A percentile compares a stretch with the other conserved stretches of the same genome.
Evolutionary conservation across 805 yeast genomes (phyloP).

Genomic region (Candida hispaniensis): DNA sequence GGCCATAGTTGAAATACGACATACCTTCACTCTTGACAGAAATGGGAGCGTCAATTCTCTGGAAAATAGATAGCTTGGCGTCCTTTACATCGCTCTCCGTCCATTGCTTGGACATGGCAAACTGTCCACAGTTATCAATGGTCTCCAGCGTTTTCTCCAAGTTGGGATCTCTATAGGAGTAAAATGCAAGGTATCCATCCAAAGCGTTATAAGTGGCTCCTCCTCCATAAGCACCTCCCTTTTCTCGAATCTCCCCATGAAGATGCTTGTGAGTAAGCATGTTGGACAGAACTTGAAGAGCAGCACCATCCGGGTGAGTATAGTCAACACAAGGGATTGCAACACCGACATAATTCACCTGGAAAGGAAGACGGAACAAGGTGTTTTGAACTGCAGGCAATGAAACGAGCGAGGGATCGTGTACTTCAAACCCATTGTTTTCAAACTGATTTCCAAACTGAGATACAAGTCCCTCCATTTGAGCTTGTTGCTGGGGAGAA

Average conservation of each 20-base stretch:
- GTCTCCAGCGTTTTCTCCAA: constrained; percentile 57
- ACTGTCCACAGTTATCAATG: constrained; percentile 43
- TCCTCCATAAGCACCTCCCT: constrained; percentile 98
- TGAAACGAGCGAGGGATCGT: constrained; percentile 5
- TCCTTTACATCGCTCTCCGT: constrained; percentile 62
- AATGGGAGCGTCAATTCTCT: constrained; percentile 80
- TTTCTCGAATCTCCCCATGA: constrained; percentile 84
- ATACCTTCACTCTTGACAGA: constrained; percentile 73
- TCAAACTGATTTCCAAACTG: constrained; percentile 24
- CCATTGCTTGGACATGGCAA: constrained; percentile 44
- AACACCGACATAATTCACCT: constrained; percentile 71
- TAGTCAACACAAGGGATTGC: constrained; percentile 60
- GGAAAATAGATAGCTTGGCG: constrained; percentile 86
- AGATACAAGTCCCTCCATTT: constrained; percentile 25
- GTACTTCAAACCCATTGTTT: constrained; percentile 21
- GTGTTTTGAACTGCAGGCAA: constrained; percentile 28
- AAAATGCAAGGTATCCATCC: constrained; percentile 70
- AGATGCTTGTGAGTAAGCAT: constrained; percentile 70
- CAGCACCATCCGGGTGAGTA: constrained; percentile 64
- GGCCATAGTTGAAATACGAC: constrained; percentile 50
- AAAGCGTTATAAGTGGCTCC: constrained; percentile 77
- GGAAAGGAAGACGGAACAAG: constrained; percentile 68
- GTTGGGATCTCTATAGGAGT: constrained; percentile 91
- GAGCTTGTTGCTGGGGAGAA: constrained; percentile 47
- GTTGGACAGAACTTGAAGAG: constrained; percentile 72